A percentile compares a stretch with the other conserved stretches of the same genome.
Conservation (phyloP, 352 stramenopile species). For the Pilasporangium apinafurcum region DNA sequence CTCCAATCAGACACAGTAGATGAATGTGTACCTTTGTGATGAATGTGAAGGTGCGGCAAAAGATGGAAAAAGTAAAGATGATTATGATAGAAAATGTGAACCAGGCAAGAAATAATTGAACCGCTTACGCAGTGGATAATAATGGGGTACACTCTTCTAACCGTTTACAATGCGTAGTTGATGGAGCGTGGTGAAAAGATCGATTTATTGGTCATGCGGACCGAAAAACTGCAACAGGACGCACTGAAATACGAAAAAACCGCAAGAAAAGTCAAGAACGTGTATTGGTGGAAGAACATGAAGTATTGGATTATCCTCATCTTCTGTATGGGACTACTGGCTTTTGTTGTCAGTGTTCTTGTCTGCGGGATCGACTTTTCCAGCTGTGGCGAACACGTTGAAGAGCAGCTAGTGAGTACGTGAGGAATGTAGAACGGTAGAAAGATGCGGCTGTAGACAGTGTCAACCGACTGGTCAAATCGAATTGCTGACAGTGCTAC, state of each 20-base stretch:
- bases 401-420: constrained; percentile 21
- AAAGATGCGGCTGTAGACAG: no score
- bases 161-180: constrained; percentile 53
- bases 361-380: constrained; percentile 73
- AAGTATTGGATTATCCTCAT: constrained; percentile 70
- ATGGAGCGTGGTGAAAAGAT: constrained; percentile 99
- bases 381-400: constrained; percentile 43
- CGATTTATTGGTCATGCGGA: constrained; percentile 83
- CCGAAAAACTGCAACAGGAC: constrained; percentile 93
- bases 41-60: constrained; percentile 70
- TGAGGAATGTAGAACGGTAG: no score
- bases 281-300: constrained; percentile 86
- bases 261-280: constrained; percentile 88
- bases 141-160: neutral
- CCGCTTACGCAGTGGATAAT: no score
- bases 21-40: neutral
- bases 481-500: constrained; percentile 4
- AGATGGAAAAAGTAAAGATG: constrained; percentile 98
- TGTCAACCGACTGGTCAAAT: constrained; percentile 4
- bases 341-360: constrained; percentile 56
- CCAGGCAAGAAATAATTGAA: constrained; percentile 29
- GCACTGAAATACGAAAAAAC: constrained; percentile 96
- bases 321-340: constrained; percentile 45
- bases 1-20: no score
- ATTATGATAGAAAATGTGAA: constrained; percentile 99